Percentiles rank a stretch among this genome's conserved stretches.
phyloP scores from a whole-genome alignment of 306 rosid genomes.

The Trifolium fragiferum region DNA sequence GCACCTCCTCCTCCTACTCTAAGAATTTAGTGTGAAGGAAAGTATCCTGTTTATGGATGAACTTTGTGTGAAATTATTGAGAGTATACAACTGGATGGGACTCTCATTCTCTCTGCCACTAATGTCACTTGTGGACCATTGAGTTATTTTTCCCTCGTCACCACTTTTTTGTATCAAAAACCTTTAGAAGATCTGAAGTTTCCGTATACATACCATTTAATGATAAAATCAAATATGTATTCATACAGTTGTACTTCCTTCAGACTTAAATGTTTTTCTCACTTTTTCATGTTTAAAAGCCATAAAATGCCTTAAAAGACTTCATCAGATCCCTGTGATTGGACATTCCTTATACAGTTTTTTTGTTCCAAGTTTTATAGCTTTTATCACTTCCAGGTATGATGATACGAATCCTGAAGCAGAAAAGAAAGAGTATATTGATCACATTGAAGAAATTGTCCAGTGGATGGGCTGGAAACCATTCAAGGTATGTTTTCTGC shows the following conservation, averaged over 20 bases:
- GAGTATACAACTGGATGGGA: no score
- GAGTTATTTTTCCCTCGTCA: not conserved
- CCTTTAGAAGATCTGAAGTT: not conserved
- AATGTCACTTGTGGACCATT: no score
- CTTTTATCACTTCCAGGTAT: slow-evolving; percentile 59
- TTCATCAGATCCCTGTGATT: slow-evolving; percentile 18
- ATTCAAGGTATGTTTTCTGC: slow-evolving; percentile 60
- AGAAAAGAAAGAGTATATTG: slow-evolving; percentile 94
- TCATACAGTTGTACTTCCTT: not conserved
- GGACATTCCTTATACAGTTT: slow-evolving; percentile 11
- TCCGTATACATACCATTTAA: slow-evolving; percentile 15
- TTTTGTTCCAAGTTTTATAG: slow-evolving; percentile 14
- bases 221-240: slow-evolving; percentile 7
- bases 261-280: not conserved
- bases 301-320: not conserved
- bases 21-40: not conserved
- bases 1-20: not conserved
- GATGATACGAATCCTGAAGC: slow-evolving; percentile 98
- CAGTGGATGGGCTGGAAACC: slow-evolving; percentile 99
- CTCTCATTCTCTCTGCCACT: no score
- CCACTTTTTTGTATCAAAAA: slow-evolving; percentile 10
- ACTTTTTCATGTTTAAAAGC: not conserved
- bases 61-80: no score
- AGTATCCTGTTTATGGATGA: not conserved
- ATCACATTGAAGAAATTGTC: slow-evolving; percentile 95